These are phyloP conservation scores for Naganishia sp. DNA, from an alignment of 1,284 basidiomycete genomes.

Conservation along the genomic window DNA sequence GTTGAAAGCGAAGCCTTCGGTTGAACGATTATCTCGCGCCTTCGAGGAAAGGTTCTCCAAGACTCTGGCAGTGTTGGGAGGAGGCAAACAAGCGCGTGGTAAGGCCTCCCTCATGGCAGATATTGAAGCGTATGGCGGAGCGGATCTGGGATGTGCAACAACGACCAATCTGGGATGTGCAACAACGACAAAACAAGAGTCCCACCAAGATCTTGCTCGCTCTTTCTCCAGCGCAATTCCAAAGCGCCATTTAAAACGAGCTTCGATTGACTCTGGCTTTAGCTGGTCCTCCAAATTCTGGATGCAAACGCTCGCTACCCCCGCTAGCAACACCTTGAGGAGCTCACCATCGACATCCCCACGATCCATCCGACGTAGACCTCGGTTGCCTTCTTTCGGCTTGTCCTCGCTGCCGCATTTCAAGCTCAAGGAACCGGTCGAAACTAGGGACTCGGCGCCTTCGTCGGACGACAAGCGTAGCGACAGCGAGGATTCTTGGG, in stretches of 20 bases:
- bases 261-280: neutral
- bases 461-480: neutral
- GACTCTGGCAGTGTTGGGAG: neutral
- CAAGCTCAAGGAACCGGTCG: neutral
- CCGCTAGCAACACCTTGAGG: no score
- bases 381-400: neutral
- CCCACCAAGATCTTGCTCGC: neutral
- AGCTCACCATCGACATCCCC: neutral
- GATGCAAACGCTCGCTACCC: neutral
- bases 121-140: neutral
- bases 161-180: neutral
- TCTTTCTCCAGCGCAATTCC: neutral
- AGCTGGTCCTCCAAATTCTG: neutral
- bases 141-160: neutral
- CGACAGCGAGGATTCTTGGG: conserved; percentile 20
- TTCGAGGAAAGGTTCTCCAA: conserved; percentile 1
- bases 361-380: neutral
- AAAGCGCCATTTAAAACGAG: neutral
- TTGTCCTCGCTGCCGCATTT: neutral
- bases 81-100: neutral
- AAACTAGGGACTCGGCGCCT: neutral
- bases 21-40: conserved; percentile 7
- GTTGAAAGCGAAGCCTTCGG: conserved; percentile 2
- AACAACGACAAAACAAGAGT: neutral
- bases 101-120: neutral